phyloP scores from a whole-genome alignment of 2,329 filamentous ascomycete species.

The Colletotrichum falcatum region DNA sequence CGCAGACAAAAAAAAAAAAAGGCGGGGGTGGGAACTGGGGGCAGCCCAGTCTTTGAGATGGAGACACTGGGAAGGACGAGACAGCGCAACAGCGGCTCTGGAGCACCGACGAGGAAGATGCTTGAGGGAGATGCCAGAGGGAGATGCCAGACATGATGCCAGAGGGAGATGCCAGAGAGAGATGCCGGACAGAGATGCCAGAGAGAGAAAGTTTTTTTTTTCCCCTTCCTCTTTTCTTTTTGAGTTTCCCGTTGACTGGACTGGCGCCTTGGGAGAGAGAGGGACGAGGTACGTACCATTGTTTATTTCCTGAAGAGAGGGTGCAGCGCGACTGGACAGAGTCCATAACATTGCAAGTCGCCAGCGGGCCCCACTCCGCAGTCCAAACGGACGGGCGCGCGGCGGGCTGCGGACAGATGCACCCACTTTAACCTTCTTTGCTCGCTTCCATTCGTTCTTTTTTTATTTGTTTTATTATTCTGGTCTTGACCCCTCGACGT shows the following conservation, averaged over 20 bases:
- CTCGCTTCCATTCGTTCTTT: conserved; percentile 34
- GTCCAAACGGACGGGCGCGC: neutral
- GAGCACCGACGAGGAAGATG: conserved; percentile 16
- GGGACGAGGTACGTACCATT: neutral
- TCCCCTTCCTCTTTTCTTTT: neutral
- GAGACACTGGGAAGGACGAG: no score
- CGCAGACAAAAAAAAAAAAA: neutral
- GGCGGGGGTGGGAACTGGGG: no score
- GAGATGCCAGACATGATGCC: neutral
- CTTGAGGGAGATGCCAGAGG: no score
- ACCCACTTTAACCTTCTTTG: conserved; percentile 40
- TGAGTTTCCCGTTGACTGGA: neutral
- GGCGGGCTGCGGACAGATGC: conserved; percentile 6
- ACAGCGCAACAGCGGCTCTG: neutral
- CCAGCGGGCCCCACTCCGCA: no score
- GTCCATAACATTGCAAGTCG: neutral
- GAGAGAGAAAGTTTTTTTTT: neutral
- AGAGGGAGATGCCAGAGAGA: no score
- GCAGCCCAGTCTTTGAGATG: no score
- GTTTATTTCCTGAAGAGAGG: neutral
- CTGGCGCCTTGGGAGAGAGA: neutral
- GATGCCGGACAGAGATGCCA: no score
- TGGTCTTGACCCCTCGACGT: no score
- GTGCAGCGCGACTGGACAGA: conserved; percentile 1
- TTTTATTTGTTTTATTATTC: neutral